phyloP scores from a whole-genome alignment of 306 rosid species.

The Oxytropis ochrocephala region DNA sequence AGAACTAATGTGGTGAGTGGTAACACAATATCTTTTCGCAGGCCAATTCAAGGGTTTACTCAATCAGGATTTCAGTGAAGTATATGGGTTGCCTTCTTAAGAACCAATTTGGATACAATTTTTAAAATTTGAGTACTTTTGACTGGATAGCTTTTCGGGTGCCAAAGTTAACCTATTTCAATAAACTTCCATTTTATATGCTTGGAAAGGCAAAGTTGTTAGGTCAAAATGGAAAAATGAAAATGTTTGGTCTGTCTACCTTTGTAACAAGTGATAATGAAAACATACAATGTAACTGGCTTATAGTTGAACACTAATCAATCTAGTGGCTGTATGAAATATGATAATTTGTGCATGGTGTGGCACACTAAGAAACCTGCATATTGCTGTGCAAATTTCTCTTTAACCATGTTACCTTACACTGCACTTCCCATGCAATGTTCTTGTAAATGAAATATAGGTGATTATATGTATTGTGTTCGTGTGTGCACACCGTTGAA shows the following conservation, averaged over 20 bases:
- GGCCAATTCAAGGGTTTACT: neutral
- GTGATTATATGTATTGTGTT: neutral
- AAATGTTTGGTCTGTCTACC: neutral
- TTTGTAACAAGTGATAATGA: neutral
- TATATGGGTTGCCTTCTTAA: neutral
- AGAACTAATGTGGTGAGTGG: neutral
- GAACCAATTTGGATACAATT: neutral
- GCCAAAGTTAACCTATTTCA: neutral
- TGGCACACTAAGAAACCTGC: neutral
- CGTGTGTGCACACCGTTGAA: neutral
- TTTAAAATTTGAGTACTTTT: neutral
- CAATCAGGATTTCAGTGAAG: neutral
- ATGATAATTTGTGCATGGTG: neutral
- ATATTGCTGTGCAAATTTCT: neutral
- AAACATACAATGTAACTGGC: neutral
- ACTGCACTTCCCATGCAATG: neutral
- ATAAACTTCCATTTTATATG: neutral
- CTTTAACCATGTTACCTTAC: neutral
- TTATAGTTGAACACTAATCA: neutral
- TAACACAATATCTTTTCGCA: neutral
- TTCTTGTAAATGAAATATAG: neutral
- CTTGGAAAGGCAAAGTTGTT: neutral
- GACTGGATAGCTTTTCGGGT: neutral
- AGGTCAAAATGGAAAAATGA: neutral
- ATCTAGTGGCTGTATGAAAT: neutral